These are phyloP conservation scores for Suillus brevipes DNA, from an alignment of 768 basidiomycete species.

Conservation along the genomic window DNA sequence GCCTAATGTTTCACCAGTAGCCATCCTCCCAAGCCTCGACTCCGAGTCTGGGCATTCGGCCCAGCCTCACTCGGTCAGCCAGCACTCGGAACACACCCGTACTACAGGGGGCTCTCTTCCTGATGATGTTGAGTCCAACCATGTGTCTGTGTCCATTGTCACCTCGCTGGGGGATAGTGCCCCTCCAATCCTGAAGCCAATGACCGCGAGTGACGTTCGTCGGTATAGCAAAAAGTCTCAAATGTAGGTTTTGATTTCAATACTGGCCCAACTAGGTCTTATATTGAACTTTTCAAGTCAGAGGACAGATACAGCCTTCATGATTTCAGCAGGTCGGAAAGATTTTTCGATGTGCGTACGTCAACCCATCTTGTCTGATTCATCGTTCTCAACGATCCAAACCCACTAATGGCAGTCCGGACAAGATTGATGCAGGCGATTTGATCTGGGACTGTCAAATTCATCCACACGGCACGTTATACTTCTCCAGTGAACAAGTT, in stretches of 20 bases:
- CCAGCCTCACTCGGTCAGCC: not conserved
- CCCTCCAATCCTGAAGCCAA: not conserved
- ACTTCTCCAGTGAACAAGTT: slow-evolving; percentile 2
- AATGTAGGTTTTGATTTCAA: not conserved
- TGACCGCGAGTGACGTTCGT: slow-evolving; percentile 4
- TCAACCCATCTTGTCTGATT: not conserved
- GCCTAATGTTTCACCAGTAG: not conserved
- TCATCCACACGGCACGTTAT: not conserved
- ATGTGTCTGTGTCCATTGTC: slow-evolving; percentile 1
- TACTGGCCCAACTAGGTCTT: not conserved
- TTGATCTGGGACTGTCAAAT: slow-evolving; percentile 1
- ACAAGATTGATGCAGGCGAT: not conserved
- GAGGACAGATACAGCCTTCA: slow-evolving; percentile 1
- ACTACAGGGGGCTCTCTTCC: not conserved
- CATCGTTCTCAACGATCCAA: not conserved
- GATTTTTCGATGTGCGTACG: slow-evolving; percentile 1
- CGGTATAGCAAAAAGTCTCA: slow-evolving; percentile 6
- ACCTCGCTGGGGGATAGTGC: not conserved
- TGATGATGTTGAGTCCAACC: not conserved
- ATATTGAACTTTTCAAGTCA: not conserved
- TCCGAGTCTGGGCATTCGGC: not conserved
- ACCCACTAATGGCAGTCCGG: not conserved
- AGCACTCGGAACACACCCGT: not conserved
- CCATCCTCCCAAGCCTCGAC: not conserved
- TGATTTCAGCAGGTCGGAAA: not conserved